These are phyloP conservation scores for Boletus sp. DNA, from an alignment of 1,284 basidiomycete species.

Conservation along the genomic window DNA sequence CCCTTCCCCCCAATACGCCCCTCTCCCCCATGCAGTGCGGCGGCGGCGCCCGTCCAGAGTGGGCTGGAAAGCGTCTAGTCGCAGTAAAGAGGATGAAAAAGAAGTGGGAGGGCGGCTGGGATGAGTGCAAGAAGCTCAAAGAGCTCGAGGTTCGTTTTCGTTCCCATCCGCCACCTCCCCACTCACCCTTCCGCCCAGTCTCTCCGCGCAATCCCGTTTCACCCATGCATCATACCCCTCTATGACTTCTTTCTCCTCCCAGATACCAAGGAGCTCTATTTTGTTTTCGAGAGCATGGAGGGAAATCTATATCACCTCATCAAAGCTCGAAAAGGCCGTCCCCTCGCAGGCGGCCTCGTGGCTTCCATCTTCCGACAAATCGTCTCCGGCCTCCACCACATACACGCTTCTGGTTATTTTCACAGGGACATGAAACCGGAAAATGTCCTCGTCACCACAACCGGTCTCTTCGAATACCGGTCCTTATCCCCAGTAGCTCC, in stretches of 20 bases:
- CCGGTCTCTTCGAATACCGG: slow-evolving; percentile 93
- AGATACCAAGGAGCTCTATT: slow-evolving; percentile 91
- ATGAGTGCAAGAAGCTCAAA: slow-evolving; percentile 92
- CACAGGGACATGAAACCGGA: slow-evolving; percentile 99
- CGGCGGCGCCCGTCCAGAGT: slow-evolving; percentile 86
- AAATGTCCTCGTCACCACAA: slow-evolving; percentile 99
- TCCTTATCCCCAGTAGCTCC: slow-evolving; percentile 61
- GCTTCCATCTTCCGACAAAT: slow-evolving; percentile 95
- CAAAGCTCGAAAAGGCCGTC: slow-evolving; percentile 91
- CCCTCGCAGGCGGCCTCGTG: slow-evolving; percentile 91
- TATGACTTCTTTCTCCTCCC: slow-evolving; percentile 99
- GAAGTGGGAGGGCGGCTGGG: slow-evolving; percentile 95
- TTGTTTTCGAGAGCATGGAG: slow-evolving; percentile 99
- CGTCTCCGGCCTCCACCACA: slow-evolving; percentile 86
- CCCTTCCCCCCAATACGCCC: slow-evolving; percentile 82
- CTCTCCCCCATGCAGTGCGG: slow-evolving; percentile 90
- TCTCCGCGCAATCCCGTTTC: slow-evolving; percentile 87
- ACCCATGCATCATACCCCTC: slow-evolving; percentile 96
- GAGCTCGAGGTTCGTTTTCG: slow-evolving; percentile 83
- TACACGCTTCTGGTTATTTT: slow-evolving; percentile 92
- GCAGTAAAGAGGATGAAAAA: slow-evolving; percentile 99
- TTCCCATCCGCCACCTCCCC: slow-evolving; percentile 11
- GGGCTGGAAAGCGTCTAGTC: slow-evolving; percentile 91
- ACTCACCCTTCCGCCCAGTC: slow-evolving; percentile 53
- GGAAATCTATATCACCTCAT: slow-evolving; percentile 99